Conservation (phyloP, 1,284 basidiomycete genomes). For the Microstroma glucosiphilum region DNA sequence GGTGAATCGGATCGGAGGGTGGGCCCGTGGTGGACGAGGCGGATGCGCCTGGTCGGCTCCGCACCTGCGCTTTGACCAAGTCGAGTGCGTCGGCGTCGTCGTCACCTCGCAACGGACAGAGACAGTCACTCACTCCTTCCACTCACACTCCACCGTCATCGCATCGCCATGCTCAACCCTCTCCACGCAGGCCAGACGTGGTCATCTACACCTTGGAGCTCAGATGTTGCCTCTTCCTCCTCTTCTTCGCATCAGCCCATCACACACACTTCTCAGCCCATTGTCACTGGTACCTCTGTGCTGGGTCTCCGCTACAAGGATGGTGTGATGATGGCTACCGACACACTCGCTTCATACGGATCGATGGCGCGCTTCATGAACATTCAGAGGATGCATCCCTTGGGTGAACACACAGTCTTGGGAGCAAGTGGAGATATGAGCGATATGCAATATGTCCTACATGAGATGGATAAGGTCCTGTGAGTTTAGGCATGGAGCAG, state of each 20-base stretch:
- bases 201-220: slow-evolving; percentile 24
- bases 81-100: too few species aligned
- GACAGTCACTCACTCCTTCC: neutral
- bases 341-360: slow-evolving; percentile 95
- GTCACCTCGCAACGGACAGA: too few species aligned
- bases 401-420: slow-evolving; percentile 73
- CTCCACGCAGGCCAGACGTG: slow-evolving; percentile 30
- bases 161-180: slow-evolving; percentile 2
- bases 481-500: slow-evolving; percentile 15
- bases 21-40: too few species aligned
- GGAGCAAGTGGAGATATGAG: slow-evolving; percentile 95
- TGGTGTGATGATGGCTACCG: slow-evolving; percentile 98
- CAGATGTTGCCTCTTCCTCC: slow-evolving; percentile 14
- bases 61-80: too few species aligned
- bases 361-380: slow-evolving; percentile 96
- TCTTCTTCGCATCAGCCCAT: slow-evolving; percentile 47
- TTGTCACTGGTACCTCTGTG: slow-evolving; percentile 93
- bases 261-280: slow-evolving; percentile 63
- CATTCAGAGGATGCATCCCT: slow-evolving; percentile 74
- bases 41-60: too few species aligned
- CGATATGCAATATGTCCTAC: slow-evolving; percentile 91
- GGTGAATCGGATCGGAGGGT: too few species aligned
- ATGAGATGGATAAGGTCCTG: slow-evolving; percentile 52
- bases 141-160: neutral
- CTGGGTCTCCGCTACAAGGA: slow-evolving; percentile 90